Evolutionary conservation across 108 stramenopile species (phyloP), one percentile per base, ranked within the genome.

Genomic region (Fragilariopsis cylindrus): DNA sequence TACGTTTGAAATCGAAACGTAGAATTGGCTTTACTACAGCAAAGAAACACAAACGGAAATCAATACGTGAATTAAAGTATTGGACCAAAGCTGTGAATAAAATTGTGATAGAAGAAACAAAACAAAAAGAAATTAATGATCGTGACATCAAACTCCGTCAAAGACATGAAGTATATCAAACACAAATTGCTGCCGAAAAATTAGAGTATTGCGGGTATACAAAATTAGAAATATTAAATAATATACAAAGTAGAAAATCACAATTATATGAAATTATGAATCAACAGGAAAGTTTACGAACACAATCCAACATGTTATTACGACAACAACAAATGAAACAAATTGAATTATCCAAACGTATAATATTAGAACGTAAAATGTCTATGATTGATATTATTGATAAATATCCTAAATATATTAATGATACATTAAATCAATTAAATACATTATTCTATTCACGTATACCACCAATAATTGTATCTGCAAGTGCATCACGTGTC

Each of bases 381-480:
- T 46, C 77, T 52, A 66, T 75, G 69, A 71, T 87, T 47, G 83
- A 84, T 65, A 76, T 81, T 4, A 47, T 82, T 3, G 77, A 82
- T 46, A 62, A 62, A 12, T 87, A 82, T 57, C 86, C 86, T 3
- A 80, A 74, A 49, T 75, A 79, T 16, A 43, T 77, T 15, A 71
- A 74, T 11, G 73, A 70, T 8, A 60, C 78, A 6, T 48, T 40
- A 7, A 18, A 39, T 4, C 6, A 19, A 11, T 48, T 85, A 21
- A 76, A 82, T 57, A 16, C 58, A 9, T 3, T 75, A 11, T 60
- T 86, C 0, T 46, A 76, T 3, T 67, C 75, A 48, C 58, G 58
- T 2, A 30, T 30, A 30, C 30, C 30, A 30, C 30, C 30, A 30
- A 30, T 2, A 30, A 30, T 30, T 30, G 30, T 30, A 30, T 30